Evolutionary conservation across 2,329 filamentous ascomycete species (phyloP).

Genomic region (Tolypocladium amazonense): DNA sequence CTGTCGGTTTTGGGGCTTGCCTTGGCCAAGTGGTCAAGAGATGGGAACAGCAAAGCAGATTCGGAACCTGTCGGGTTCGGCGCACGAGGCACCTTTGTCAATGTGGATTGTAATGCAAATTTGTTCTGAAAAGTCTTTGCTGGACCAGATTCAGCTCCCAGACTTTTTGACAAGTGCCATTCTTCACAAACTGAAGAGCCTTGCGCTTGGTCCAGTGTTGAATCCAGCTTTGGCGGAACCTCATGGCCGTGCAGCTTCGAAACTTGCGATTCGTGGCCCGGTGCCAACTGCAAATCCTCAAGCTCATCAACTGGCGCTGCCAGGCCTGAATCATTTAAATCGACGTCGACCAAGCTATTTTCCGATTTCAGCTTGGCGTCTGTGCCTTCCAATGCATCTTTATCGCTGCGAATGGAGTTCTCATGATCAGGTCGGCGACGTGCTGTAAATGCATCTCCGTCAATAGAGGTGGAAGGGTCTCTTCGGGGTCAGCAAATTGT

Average conservation of each 20-base stretch:
- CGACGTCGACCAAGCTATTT: background rate
- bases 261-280: background rate
- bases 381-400: background rate
- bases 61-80: slow-evolving; percentile 15
- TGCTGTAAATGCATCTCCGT: background rate
- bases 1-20: slow-evolving; percentile 10
- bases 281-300: background rate
- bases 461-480: background rate
- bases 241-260: background rate
- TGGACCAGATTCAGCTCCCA: background rate
- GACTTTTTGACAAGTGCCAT: slow-evolving; percentile 2
- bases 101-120: slow-evolving; percentile 4
- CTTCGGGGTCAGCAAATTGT: background rate
- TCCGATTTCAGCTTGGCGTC: background rate
- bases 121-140: background rate
- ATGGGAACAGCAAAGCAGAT: slow-evolving; percentile 16
- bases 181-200: background rate
- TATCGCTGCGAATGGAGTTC: background rate
- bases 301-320: background rate
- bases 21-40: slow-evolving; percentile 15
- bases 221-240: background rate
- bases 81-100: slow-evolving; percentile 5
- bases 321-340: background rate
- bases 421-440: background rate
- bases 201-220: background rate